Evolutionary conservation across 306 rosid species (phyloP), one percentile per base, ranked within the genome.

Genomic region (Argentina anserina): DNA sequence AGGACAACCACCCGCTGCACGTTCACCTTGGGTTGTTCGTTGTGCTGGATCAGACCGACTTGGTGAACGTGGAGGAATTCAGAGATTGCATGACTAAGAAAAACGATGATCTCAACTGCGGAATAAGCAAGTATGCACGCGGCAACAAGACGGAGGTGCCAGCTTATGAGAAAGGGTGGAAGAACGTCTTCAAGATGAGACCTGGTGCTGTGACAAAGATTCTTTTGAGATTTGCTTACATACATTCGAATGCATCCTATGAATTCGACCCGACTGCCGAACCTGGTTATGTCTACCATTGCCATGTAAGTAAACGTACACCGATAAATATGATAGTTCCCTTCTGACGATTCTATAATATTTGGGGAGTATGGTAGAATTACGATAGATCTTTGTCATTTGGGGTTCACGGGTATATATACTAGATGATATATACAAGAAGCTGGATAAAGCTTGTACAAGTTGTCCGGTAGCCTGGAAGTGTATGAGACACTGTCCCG

Each of bases 1-100:
- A 75, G 56, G 97, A 92, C 52, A 92, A 92, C 76, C 97, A 92
- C 64, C 97, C 97, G 6, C 60, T 90, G 25, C 97, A 92, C 79
- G 84, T 92, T 74, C 97, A 92, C 67, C 33, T 92, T 60, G 97
- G 89, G 6, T 73, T 92, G 77, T 78, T 92, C 23, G 80, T 78
- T 66, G 94, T 79, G 26, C 41, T 94, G 75, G 90, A 91, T 45
- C 96, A 94, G 69, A 88, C 71, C 37, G 77, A 80, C 83, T 47
- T 94, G 64, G 87, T 88, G 65, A 68, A 83, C 3, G 9, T 2
- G 5, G 90, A 85, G 0, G 81, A 82, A 9, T 94, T 94, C 8
- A 88, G 73, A 71, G 69, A 25, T 0, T 94, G 97, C 53, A 94
- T 94, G 98, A 76, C 11, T 3, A 84, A 83, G 64, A 2, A 7